Percentiles rank a stretch among this genome's conserved stretches.
Evolutionary conservation across 352 stramenopile genomes (phyloP).

Genomic region (Pythium brachiatum): DNA sequence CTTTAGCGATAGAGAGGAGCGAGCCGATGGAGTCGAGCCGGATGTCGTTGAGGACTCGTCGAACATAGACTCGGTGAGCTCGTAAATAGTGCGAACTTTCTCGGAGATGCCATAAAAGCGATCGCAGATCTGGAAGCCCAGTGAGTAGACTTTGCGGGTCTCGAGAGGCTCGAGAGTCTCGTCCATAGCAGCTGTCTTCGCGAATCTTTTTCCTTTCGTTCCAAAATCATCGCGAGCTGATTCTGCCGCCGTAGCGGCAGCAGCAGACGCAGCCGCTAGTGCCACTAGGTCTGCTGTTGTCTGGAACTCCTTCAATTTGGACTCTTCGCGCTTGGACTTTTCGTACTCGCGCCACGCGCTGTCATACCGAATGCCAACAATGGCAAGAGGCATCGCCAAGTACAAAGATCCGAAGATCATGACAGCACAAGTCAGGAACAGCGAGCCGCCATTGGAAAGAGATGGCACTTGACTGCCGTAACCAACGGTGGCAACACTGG

Average conservation of each 20-base stretch:
- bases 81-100: conserved; percentile 14
- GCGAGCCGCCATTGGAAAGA: conserved; percentile 49
- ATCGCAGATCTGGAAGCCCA: conserved; percentile 33
- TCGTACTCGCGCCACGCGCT: conserved; percentile 52
- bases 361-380: conserved; percentile 60
- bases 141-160: conserved; percentile 23
- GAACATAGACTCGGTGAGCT: conserved; percentile 21
- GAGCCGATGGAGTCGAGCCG: neutral
- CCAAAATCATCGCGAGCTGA: conserved; percentile 25
- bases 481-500: conserved; percentile 69
- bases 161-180: conserved; percentile 34
- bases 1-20: neutral
- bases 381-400: conserved; percentile 74
- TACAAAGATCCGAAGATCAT: conserved; percentile 83
- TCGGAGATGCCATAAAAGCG: conserved; percentile 38
- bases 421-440: conserved; percentile 49
- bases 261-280: neutral
- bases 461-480: conserved; percentile 72
- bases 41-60: neutral
- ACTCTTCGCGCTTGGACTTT: conserved; percentile 52
- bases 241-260: neutral
- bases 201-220: neutral
- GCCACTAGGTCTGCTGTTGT: conserved; percentile 13
- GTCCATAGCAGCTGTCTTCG: conserved; percentile 15
- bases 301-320: conserved; percentile 41